Conservation (phyloP, 1,284 basidiomycete genomes). For the Hypsizygus ulmarius region DNA sequence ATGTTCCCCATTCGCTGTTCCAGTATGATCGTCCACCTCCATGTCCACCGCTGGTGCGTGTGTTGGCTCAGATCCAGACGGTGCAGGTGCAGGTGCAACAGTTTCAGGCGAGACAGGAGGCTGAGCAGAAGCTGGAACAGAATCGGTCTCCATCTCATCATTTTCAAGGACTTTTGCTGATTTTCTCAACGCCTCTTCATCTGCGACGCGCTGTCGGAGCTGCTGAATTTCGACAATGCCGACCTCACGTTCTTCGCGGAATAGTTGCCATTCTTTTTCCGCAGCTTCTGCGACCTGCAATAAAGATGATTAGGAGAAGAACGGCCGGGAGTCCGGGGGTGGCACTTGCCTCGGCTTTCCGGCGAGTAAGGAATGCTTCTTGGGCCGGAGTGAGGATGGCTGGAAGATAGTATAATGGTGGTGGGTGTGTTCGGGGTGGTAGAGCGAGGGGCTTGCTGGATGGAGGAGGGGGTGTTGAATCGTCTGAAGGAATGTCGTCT, state of each 20-base stretch:
- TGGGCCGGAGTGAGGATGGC: conserved; percentile 65
- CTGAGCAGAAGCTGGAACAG: conserved; percentile 5
- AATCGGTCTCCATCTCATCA: conserved; percentile 29
- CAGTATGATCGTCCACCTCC: conserved; percentile 40
- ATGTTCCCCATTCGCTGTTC: conserved; percentile 26
- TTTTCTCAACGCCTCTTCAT: conserved; percentile 56
- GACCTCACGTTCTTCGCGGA: conserved; percentile 54
- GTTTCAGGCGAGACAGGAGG: neutral
- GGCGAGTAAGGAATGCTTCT: conserved; percentile 59
- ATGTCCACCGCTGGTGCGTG: conserved; percentile 34
- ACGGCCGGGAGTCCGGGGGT: neutral
- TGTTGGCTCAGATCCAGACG: conserved; percentile 11
- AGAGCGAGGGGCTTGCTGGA: conserved; percentile 43
- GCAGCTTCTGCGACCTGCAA: conserved; percentile 57
- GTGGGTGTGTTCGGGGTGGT: conserved; percentile 64
- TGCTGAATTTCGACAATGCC: conserved; percentile 62
- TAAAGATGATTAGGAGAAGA: conserved; percentile 7
- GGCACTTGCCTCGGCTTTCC: conserved; percentile 57
- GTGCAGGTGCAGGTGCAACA: conserved; percentile 19
- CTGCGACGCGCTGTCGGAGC: conserved; percentile 61
- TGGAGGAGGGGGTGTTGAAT: conserved; percentile 28
- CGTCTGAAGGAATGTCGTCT: conserved; percentile 54
- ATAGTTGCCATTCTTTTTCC: conserved; percentile 66
- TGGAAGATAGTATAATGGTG: conserved; percentile 75
- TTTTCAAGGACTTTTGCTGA: conserved; percentile 29